A percentile compares a stretch with the other conserved stretches of the same genome.
Conservation (phyloP, 176 grass and related monocot genomes). For the Hordeum marinum region DNA sequence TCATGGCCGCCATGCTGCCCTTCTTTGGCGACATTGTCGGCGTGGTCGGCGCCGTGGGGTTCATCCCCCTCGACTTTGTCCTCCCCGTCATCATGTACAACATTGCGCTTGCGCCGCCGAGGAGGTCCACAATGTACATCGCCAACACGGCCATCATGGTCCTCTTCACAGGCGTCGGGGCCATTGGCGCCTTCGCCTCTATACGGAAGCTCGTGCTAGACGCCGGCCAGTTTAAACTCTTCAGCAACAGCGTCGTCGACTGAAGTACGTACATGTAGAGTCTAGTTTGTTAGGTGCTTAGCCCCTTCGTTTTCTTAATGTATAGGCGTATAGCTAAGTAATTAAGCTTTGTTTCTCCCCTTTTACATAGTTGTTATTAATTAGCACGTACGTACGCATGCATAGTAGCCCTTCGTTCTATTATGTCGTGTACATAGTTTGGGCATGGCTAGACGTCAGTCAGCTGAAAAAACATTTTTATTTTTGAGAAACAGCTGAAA, state of each 20-base stretch:
- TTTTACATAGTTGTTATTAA: no score
- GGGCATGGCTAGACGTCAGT: no score
- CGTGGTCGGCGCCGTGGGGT: conserved; percentile 71
- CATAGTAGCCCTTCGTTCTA: no score
- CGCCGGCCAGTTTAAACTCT: conserved; percentile 74
- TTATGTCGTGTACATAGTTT: no score
- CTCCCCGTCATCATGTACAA: conserved; percentile 90
- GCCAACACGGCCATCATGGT: conserved; percentile 69
- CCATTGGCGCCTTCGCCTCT: conserved; percentile 81
- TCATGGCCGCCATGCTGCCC: conserved; percentile 78
- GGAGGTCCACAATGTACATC: conserved; percentile 32
- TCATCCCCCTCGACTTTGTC: conserved; percentile 85
- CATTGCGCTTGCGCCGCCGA: conserved; percentile 52
- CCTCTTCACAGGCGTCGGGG: conserved; percentile 62
- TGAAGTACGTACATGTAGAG: conserved; percentile 17
- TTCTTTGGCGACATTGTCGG: conserved; percentile 88
- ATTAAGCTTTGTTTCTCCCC: not conserved
- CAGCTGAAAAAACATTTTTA: no score
- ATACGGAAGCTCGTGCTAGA: conserved; percentile 74
- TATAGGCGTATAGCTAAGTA: not conserved
- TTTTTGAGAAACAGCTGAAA: no score
- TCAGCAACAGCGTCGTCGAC: conserved; percentile 78
- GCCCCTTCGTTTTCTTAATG: not conserved
- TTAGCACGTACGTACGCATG: no score
- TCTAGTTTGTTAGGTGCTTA: not conserved